Evolutionary conservation across 208 protist species (phyloP).

Genomic region (Crithidia fasciculata): DNA sequence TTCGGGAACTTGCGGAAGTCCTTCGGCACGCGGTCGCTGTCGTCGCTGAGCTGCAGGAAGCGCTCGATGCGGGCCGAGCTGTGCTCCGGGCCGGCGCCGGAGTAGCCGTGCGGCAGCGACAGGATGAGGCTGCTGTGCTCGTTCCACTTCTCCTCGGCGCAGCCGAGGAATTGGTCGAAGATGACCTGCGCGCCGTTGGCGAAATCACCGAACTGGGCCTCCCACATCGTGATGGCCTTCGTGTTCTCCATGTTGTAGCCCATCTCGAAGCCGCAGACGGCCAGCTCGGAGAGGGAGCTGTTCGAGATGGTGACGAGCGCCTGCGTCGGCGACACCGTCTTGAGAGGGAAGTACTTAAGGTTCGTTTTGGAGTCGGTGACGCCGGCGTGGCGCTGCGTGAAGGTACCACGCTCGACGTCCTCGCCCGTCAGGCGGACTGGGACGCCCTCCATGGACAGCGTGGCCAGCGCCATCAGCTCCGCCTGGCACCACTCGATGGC

Average conservation of each 20-base stretch:
- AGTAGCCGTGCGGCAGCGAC: conserved; percentile 99
- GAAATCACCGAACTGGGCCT: conserved; percentile 99
- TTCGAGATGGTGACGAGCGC: conserved; percentile 94
- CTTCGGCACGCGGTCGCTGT: conserved; percentile 77
- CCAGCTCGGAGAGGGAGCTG: conserved; percentile 96
- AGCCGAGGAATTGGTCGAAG: conserved; percentile 96
- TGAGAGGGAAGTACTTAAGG: conserved; percentile 84
- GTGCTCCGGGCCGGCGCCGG: conserved; percentile 98
- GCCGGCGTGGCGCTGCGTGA: conserved; percentile 97
- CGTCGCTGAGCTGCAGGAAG: conserved; percentile 97
- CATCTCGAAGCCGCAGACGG: conserved; percentile 97
- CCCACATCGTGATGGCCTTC: conserved; percentile 97
- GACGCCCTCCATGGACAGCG: conserved; percentile 92
- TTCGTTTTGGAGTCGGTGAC: conserved; percentile 96
- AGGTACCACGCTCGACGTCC: conserved; percentile 99
- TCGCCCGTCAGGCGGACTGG: conserved; percentile 95
- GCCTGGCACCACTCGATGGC: conserved; percentile 95
- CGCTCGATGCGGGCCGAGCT: conserved; percentile 97
- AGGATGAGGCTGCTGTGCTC: conserved; percentile 94
- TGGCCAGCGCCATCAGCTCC: conserved; percentile 95
- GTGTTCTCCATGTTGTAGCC: conserved; percentile 96
- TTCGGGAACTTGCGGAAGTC: conserved; percentile 76
- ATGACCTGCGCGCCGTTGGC: conserved; percentile 99
- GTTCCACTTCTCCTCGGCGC: conserved; percentile 97
- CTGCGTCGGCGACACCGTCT: conserved; percentile 72